These are phyloP conservation scores for Globisporangium spinosum DNA, from an alignment of 352 stramenopile genomes.

Conservation along the genomic window DNA sequence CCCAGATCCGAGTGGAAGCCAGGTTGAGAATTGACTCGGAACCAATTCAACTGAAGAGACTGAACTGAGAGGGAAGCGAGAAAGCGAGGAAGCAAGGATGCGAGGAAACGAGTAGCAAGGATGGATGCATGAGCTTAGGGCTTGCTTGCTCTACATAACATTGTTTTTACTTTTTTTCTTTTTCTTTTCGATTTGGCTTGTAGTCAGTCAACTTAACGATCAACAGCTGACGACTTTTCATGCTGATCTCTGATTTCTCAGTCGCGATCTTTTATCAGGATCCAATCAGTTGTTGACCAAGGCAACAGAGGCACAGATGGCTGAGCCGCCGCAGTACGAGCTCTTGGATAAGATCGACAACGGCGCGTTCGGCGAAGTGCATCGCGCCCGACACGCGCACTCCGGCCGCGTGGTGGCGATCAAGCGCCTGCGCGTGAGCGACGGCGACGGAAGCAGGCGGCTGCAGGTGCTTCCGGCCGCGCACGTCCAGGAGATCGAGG, in stretches of 20 bases:
- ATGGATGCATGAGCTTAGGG: background rate
- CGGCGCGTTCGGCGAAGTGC: slow-evolving; percentile 69
- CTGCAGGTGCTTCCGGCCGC: slow-evolving; percentile 45
- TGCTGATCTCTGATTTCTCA: background rate
- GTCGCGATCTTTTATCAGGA: background rate
- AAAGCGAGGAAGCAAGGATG: background rate
- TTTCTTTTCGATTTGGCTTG: background rate
- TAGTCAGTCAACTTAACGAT: background rate
- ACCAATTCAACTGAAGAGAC: background rate
- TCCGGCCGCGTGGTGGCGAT: slow-evolving; percentile 44
- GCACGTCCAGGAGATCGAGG: slow-evolving; percentile 76
- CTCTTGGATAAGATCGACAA: slow-evolving; percentile 63
- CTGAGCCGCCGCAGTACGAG: slow-evolving; percentile 41
- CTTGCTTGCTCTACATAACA: background rate
- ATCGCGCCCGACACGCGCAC: slow-evolving; percentile 37
- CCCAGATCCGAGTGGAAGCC: background rate
- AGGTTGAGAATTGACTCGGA: background rate
- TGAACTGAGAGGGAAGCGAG: background rate
- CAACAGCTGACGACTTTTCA: background rate
- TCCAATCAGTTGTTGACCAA: no score
- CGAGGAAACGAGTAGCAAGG: background rate
- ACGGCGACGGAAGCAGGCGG: slow-evolving; percentile 43
- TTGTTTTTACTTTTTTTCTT: background rate
- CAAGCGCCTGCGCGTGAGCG: slow-evolving; percentile 53
- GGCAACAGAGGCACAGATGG: background rate